phyloP scores from a whole-genome alignment of 106 monocot genomes.

The Dendrobium nobile region DNA sequence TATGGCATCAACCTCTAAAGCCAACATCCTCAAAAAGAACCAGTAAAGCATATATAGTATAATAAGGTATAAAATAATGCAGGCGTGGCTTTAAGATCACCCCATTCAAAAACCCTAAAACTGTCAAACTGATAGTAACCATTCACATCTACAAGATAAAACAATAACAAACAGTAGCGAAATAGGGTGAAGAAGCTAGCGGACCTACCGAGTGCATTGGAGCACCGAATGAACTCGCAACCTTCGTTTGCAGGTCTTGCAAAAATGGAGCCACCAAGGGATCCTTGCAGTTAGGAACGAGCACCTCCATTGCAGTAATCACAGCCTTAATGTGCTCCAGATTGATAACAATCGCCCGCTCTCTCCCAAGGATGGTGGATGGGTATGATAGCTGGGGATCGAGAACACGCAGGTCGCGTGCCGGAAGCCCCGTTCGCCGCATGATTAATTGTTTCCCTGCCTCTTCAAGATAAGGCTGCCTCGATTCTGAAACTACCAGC shows the following conservation, averaged over 20 bases:
- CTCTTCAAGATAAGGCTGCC: constrained; percentile 28
- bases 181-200: background rate
- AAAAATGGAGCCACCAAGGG: constrained; percentile 37
- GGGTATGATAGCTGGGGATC: constrained; percentile 60
- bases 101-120: background rate
- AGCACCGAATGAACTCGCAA: constrained; percentile 12
- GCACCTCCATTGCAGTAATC: constrained; percentile 55
- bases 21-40: background rate
- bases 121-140: background rate
- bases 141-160: background rate
- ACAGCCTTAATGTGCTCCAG: constrained; percentile 58
- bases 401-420: constrained; percentile 52
- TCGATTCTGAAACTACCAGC: constrained; percentile 41
- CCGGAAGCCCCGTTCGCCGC: constrained; percentile 52
- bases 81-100: background rate
- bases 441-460: constrained; percentile 61
- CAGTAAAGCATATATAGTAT: background rate
- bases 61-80: background rate
- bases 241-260: constrained; percentile 31
- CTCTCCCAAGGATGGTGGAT: constrained; percentile 54
- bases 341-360: constrained; percentile 60
- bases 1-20: background rate
- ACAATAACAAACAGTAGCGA: background rate
- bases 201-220: constrained; percentile 9
- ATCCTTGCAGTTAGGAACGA: constrained; percentile 42